Percentiles rank a stretch among this genome's conserved stretches.
These are phyloP conservation scores for Daldinia childiae DNA, from an alignment of 495 filamentous ascomycete genomes.

Conservation along the genomic window DNA sequence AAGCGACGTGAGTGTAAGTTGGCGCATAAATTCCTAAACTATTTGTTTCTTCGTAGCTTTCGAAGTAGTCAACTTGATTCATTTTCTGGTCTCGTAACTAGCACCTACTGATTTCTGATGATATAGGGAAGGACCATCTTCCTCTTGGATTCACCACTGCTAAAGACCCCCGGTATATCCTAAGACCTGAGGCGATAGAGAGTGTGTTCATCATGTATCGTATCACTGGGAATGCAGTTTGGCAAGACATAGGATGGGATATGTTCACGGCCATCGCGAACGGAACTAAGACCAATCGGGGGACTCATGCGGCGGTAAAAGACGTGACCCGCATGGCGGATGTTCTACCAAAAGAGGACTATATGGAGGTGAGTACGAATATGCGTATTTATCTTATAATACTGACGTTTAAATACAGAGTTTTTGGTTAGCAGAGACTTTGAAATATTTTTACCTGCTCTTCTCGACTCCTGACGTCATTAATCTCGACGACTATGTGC, in stretches of 20 bases:
- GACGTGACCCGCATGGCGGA: conserved; percentile 60
- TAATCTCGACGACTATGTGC: conserved; percentile 78
- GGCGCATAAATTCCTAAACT: background rate
- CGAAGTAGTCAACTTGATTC: background rate
- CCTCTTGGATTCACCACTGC: conserved; percentile 52
- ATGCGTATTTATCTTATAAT: background rate
- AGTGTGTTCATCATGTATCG: conserved; percentile 77
- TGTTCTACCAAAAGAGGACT: conserved; percentile 49
- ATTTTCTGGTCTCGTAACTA: background rate
- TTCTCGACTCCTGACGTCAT: conserved; percentile 74
- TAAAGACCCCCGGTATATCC: conserved; percentile 55
- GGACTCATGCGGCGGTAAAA: conserved; percentile 66
- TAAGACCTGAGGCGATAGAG: conserved; percentile 71
- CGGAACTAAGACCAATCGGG: conserved; percentile 66
- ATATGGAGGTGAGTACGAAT: conserved; percentile 54
- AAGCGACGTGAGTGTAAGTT: conserved; percentile 44
- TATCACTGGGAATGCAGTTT: conserved; percentile 69
- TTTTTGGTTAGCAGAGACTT: conserved; percentile 78
- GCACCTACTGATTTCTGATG: background rate
- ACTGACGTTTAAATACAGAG: conserved; percentile 45
- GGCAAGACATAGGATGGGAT: conserved; percentile 74
- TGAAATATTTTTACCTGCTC: conserved; percentile 84
- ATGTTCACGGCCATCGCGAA: conserved; percentile 75
- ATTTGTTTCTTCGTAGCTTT: background rate
- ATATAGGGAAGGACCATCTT: conserved; percentile 41